Evolutionary conservation across 768 basidiomycete genomes (phyloP), one percentile per base, ranked within the genome.

Genomic region (Lanmaoa rubissima): DNA sequence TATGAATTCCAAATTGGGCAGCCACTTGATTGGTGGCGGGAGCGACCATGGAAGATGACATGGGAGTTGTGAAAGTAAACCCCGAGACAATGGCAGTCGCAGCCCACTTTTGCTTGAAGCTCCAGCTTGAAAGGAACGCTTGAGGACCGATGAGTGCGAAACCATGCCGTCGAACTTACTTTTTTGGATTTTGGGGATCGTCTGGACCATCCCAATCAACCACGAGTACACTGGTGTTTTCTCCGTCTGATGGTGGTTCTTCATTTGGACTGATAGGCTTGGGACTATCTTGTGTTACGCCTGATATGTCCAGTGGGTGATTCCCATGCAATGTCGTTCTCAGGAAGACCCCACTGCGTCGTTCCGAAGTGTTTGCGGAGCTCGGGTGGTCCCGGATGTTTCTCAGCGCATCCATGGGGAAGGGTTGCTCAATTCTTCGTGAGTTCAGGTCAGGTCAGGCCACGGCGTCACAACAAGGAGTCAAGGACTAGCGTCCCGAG

Each of bases 11-110:
- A 59, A 91, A 85, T 19, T 82, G 69, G 3, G 66, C 55, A 3
- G 76, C 84, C 0, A 92, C 62, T 51, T 82, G 77, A 4, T 60
- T 55, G 0, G 77, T 73, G 0, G 88, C 88, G 0, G 88, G 88
- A 0, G 90, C 85, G 1, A 90, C 74, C 83, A 89, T 89, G 5
- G 87, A 82, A 5, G 90, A 92, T 0, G 88, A 83, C 0, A 90
- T 75, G 0, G 88, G 86, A 9, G 76, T 78, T 36, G 88, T 86
- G 65, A 88, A 86, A 0, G 87, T 85, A 65, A 87, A 90, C 0
- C n/a, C n/a, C n/a, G n/a, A n/a, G n/a, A 88, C 82, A 31, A 87
- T 76, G n/a, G 78, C 60, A 0, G 85, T 87, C 0, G 82, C 82
- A 0, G 76, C 79, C 88, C 86, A 88, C 76, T 86, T 89, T 61